phyloP scores from a whole-genome alignment of 768 basidiomycete species.

The Kwoniella mangroviensis region DNA sequence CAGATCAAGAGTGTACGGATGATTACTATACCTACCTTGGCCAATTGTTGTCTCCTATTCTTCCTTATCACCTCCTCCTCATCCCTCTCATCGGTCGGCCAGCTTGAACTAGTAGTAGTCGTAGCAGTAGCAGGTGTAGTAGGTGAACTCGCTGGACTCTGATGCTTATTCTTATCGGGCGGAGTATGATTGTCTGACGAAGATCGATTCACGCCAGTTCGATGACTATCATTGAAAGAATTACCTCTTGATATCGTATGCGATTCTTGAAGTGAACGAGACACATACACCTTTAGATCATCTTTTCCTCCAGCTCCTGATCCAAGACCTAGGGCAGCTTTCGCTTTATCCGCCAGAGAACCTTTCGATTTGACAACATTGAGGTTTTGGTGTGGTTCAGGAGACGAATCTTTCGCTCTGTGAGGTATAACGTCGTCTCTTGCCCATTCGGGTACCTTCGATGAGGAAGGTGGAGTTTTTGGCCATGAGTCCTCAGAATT shows the following conservation, averaged over 20 bases:
- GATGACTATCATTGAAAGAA: conserved; percentile 1
- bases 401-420: neutral
- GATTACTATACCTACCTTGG: conserved; percentile 32
- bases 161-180: neutral
- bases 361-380: neutral
- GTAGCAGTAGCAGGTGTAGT: conserved; percentile 15
- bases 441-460: conserved; percentile 28
- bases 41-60: conserved; percentile 32
- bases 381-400: neutral
- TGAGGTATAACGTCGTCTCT: conserved; percentile 31
- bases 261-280: neutral
- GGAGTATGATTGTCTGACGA: neutral
- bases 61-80: conserved; percentile 17
- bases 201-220: conserved; percentile 4
- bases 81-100: conserved; percentile 1
- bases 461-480: conserved; percentile 9
- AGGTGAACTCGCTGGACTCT: conserved; percentile 10
- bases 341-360: conserved; percentile 12
- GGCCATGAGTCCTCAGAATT: conserved; percentile 23
- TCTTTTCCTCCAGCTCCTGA: neutral
- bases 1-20: neutral
- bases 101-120: conserved; percentile 1
- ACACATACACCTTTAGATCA: conserved; percentile 9
- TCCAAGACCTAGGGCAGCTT: conserved; percentile 16
- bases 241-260: conserved; percentile 15